Evolutionary conservation across 345 rosid species (phyloP), one percentile per base, ranked within the genome.

Genomic region (Luvunga scandens): DNA sequence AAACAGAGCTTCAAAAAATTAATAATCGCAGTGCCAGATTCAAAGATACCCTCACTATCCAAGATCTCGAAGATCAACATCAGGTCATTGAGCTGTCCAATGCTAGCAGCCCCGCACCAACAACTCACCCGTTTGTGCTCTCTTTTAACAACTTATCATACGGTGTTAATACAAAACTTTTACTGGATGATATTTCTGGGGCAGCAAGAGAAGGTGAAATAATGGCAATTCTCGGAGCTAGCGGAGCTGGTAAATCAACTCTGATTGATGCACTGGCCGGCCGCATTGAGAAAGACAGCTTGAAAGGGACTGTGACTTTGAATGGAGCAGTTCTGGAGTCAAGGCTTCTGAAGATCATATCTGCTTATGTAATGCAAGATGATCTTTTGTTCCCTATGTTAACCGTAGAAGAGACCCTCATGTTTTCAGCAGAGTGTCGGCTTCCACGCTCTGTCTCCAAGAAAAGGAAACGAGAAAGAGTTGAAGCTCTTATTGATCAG

Each of bases 281-380:
- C 28, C 70, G 86, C 21, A 83, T 86, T 9, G 77, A 81, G 12
- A 86, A 75, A 28, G 82, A 33, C 5, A 74, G 83, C 69, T 60
- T 86, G 73, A 79, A 78, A 80, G 87, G 89, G 6, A 55, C 69
- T 14, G 72, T 79, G 24, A 79, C 78, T 4, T 57, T 84, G 39
- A 86, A 84, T 69, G 87, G 85, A 7, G 83, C 84, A 61, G 72
- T 62, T 5, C 27, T 86, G 69, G 89, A 75, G 67, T 84, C 89
- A 6, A 21, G 84, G 50, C 80, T 82, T 80, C 19, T 77, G 39
- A 84, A 84, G 50, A 83, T 80, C 59, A 75, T 86, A 25, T 86
- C 89, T 13, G 86, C 87, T 14, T 86, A 84, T 64, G 89, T 84
- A 42, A 81, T 81, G 89, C 89, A 83, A 57, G 88, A 86, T 60